Base-by-base conservation (phyloP, 306 rosid species). In the Prosopis cineraria region DNA sequence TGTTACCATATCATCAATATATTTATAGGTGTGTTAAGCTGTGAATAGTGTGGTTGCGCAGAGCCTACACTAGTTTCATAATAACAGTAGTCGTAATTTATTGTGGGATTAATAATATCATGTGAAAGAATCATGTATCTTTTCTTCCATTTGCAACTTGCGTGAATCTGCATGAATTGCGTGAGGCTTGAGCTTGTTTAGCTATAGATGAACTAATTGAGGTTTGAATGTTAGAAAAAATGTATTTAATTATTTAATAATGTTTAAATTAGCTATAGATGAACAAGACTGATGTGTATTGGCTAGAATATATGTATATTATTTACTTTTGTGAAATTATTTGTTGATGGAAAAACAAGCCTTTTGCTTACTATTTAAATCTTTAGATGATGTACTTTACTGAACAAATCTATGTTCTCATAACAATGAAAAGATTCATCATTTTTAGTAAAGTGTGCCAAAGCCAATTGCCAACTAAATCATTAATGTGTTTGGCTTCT, bases 401-500 rank as follows among this genome's bases (percentile, higher is more conserved):
- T n/a, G 14, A 6, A 72, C 16, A 72, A 19, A 6, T 31, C 22
- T 72, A 12, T 37, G 20, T 24, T 53, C 33, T 53, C 50, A 6
- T 67, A 41, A 45, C 66, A 65, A 30, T 76, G 13, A 63, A 7
- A 80, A 58, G 9, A 69, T 74, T 59, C 37, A 73, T 62, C 66
- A 50, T 58, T 56, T 60, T 36, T 71, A 56, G 37, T 45, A 56
- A 31, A 84, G 62, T 79, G 56, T 69, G 29, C 64, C 53, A 55
- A 71, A 53, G 56, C 79, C 13, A 9, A 56, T 83, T 82, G 27
- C 37, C 33, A 63, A 71, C 55, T 37, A 68, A 56, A 69, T 48
- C 77, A 29, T 58, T 14, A 66, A 83, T 79, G 39, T 56, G 43
- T 72, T 36, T 83, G 79, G 52, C 75, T 74, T 84, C 75, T 53